Percentiles rank a stretch among this genome's conserved stretches.
These are phyloP conservation scores for Cytospora leucostoma DNA, from an alignment of 2,329 filamentous ascomycete genomes.

Conservation along the genomic window DNA sequence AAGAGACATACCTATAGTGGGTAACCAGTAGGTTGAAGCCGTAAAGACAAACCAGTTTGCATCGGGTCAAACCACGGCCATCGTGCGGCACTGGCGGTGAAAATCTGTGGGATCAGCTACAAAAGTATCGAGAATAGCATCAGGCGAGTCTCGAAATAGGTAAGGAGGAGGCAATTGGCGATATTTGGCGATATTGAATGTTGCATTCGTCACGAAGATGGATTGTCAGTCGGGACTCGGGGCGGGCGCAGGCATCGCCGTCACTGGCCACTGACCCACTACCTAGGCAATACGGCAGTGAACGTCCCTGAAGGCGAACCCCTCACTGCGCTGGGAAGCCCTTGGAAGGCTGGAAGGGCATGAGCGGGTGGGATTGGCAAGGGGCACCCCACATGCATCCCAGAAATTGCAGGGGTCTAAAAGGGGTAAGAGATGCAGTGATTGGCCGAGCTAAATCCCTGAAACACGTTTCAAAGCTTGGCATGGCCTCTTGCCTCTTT, in stretches of 20 bases:
- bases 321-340: too few species aligned
- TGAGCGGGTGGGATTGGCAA: neutral
- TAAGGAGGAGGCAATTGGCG: neutral
- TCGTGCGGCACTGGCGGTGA: neutral
- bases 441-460: neutral
- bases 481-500: neutral
- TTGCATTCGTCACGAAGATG: neutral
- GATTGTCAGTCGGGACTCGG: neutral
- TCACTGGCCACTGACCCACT: neutral
- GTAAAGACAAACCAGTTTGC: neutral
- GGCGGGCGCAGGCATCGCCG: neutral
- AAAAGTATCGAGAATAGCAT: neutral
- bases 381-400: neutral
- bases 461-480: slow-evolving; percentile 3
- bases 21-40: neutral
- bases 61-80: neutral
- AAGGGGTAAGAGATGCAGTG: neutral
- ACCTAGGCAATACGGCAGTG: too few species aligned
- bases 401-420: neutral
- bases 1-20: neutral
- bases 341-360: neutral
- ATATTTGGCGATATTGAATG: neutral
- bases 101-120: neutral
- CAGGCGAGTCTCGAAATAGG: neutral
- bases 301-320: too few species aligned